phyloP scores from a whole-genome alignment of 2,329 filamentous ascomycete genomes.

The Lasiodiplodia citricola region DNA sequence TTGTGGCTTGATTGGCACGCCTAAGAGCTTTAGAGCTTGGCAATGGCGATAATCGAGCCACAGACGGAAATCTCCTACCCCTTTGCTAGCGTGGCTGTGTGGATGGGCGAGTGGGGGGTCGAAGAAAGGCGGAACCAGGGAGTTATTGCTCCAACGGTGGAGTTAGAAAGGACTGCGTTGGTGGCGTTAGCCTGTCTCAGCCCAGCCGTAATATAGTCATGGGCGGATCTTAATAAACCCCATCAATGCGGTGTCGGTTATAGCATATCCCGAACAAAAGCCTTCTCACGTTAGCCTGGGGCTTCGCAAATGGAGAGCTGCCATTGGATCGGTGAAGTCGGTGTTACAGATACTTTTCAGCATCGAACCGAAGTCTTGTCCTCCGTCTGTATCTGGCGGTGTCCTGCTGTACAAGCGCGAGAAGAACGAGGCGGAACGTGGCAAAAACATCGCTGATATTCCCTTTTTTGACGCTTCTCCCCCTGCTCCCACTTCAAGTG shows the following conservation, averaged over 20 bases:
- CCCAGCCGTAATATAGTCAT: conserved; percentile 16
- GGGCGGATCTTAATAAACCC: conserved; percentile 7
- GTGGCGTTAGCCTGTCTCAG: conserved; percentile 24
- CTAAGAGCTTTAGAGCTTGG: not conserved
- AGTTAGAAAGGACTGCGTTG: not conserved
- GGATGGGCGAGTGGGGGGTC: not conserved
- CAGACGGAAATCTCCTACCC: not conserved
- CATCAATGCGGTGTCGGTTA: conserved; percentile 20
- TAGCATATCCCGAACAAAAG: not conserved
- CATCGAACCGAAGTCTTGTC: not conserved
- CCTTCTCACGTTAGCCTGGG: not conserved
- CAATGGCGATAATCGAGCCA: not conserved
- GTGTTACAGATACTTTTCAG: not conserved
- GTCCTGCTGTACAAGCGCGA: not conserved
- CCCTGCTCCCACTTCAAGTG: not conserved
- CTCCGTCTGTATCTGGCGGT: not conserved
- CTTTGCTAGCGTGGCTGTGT: not conserved
- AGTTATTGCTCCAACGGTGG: not conserved
- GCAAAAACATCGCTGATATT: conserved; percentile 19
- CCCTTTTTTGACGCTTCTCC: conserved; percentile 5
- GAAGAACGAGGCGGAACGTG: not conserved
- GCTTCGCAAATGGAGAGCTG: not conserved
- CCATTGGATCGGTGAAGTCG: not conserved
- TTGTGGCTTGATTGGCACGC: not conserved
- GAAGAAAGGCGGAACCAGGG: not conserved